Evolutionary conservation across 23 red algal genomes (phyloP).

Genomic region (Agarophyton chilense): DNA sequence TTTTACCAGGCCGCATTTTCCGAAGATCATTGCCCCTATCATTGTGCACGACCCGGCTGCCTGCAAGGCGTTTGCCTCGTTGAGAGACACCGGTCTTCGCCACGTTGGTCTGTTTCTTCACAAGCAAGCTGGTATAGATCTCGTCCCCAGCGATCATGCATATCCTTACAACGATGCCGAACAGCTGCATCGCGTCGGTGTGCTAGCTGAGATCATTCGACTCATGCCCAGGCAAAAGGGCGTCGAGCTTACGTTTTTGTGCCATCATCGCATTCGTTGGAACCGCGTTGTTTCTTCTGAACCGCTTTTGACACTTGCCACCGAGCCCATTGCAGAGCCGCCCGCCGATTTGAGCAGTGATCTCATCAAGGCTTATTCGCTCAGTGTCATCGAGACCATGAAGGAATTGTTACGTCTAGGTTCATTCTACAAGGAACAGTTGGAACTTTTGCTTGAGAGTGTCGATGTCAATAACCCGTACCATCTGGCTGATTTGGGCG

Average conservation of each 20-base stretch:
- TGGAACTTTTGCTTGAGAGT: constrained; percentile 87
- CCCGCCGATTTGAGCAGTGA: constrained; percentile 69
- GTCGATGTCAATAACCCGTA: constrained; percentile 96
- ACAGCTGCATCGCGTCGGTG: constrained; percentile 87
- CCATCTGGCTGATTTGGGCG: constrained; percentile 94
- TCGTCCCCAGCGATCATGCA: constrained; percentile 42
- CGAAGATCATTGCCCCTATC: constrained; percentile 83
- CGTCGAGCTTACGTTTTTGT: constrained; percentile 93
- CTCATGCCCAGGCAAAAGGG: constrained; percentile 85
- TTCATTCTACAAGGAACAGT: constrained; percentile 97
- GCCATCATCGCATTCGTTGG: constrained; percentile 95
- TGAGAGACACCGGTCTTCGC: constrained; percentile 82
- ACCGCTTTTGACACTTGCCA: constrained; percentile 78
- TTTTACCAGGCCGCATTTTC: constrained; percentile 85
- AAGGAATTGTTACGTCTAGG: constrained; percentile 84
- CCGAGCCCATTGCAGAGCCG: constrained; percentile 82
- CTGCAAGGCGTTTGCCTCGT: constrained; percentile 75
- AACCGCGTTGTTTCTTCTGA: constrained; percentile 58
- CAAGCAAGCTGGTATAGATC: constrained; percentile 76
- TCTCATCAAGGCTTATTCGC: constrained; percentile 87
- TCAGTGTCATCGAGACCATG: constrained; percentile 91
- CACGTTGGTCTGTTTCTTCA: constrained; percentile 91
- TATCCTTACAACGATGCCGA: constrained; percentile 57
- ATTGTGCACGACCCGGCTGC: constrained; percentile 88
- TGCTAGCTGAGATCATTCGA: constrained; percentile 88